phyloP scores from a whole-genome alignment of 1,139 yeast genomes.

The Scheffersomyces segobiensis region DNA sequence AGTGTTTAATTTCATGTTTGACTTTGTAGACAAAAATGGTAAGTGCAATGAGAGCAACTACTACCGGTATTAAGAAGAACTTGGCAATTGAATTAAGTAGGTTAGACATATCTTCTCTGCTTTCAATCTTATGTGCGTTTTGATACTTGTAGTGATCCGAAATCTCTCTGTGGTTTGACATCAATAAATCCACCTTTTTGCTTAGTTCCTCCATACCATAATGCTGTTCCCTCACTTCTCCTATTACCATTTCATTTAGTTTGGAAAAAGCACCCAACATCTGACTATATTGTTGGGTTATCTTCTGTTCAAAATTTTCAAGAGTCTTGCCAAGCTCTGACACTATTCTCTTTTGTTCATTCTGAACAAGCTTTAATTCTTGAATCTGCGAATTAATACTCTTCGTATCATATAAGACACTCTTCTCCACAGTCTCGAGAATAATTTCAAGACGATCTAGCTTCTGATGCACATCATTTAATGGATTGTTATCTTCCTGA shows the following conservation, averaged over 20 bases:
- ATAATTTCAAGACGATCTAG: slow-evolving; percentile 4
- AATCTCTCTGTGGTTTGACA: slow-evolving; percentile 45
- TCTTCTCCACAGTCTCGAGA: slow-evolving; percentile 4
- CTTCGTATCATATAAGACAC: slow-evolving; percentile 9
- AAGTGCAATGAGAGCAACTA: slow-evolving; percentile 37
- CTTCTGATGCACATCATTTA: background rate
- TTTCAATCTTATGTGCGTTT: slow-evolving; percentile 5
- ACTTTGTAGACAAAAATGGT: slow-evolving; percentile 45
- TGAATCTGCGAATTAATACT: slow-evolving; percentile 12
- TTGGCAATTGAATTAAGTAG: slow-evolving; percentile 24
- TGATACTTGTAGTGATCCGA: slow-evolving; percentile 28
- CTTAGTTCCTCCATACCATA: slow-evolving; percentile 33
- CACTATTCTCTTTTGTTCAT: slow-evolving; percentile 15
- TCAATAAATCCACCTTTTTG: slow-evolving; percentile 43
- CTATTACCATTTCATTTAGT: slow-evolving; percentile 41
- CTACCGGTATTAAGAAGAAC: slow-evolving; percentile 46
- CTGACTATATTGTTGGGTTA: slow-evolving; percentile 37
- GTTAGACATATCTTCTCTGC: slow-evolving; percentile 13
- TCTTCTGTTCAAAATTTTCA: slow-evolving; percentile 24
- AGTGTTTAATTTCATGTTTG: slow-evolving; percentile 56
- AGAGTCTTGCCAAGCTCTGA: slow-evolving; percentile 18
- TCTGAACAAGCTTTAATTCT: slow-evolving; percentile 19
- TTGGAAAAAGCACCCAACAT: slow-evolving; percentile 33
- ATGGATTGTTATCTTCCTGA: slow-evolving; percentile 2
- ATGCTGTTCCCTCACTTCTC: slow-evolving; percentile 49